These are phyloP conservation scores for Candida hispaniensis DNA, from an alignment of 805 yeast species.

Conservation along the genomic window DNA sequence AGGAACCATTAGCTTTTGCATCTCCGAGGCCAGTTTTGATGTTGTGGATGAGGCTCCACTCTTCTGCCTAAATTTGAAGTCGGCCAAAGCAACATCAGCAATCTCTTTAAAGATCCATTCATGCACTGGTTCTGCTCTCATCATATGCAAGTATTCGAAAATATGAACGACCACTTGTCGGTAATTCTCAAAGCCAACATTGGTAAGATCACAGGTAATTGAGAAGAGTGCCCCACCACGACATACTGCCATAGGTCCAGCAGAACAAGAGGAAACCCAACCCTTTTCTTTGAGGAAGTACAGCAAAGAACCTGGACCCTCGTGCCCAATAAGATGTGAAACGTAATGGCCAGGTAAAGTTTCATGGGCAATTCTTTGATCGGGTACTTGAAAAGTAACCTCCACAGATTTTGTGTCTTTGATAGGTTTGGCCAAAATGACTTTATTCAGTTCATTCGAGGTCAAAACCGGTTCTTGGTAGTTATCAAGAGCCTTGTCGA, in stretches of 20 bases:
- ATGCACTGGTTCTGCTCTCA: conserved; percentile 50
- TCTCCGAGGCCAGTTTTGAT: conserved; percentile 48
- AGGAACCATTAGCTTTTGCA: conserved; percentile 55
- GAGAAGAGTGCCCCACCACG: conserved; percentile 57
- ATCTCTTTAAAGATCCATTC: conserved; percentile 76
- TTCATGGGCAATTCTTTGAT: conserved; percentile 54
- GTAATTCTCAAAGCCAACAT: conserved; percentile 51
- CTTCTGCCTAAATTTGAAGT: conserved; percentile 76
- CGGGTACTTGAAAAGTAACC: conserved; percentile 64
- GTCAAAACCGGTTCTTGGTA: conserved; percentile 41
- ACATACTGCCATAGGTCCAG: conserved; percentile 49
- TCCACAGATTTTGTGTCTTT: conserved; percentile 65
- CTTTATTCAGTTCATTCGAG: conserved; percentile 38
- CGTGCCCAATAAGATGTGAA: conserved; percentile 86
- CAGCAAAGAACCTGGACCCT: conserved; percentile 75
- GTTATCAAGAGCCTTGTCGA: conserved; percentile 30
- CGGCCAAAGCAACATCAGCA: conserved; percentile 51
- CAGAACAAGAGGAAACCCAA: conserved; percentile 70
- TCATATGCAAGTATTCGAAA: conserved; percentile 65
- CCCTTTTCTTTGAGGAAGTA: conserved; percentile 57
- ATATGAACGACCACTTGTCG: conserved; percentile 45
- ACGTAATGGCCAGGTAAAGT: conserved; percentile 59
- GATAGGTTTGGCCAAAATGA: conserved; percentile 66
- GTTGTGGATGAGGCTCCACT: conserved; percentile 60
- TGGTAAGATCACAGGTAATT: conserved; percentile 68